Conservation (phyloP, 352 stramenopile species). For the Phytophthora constricta region DNA sequence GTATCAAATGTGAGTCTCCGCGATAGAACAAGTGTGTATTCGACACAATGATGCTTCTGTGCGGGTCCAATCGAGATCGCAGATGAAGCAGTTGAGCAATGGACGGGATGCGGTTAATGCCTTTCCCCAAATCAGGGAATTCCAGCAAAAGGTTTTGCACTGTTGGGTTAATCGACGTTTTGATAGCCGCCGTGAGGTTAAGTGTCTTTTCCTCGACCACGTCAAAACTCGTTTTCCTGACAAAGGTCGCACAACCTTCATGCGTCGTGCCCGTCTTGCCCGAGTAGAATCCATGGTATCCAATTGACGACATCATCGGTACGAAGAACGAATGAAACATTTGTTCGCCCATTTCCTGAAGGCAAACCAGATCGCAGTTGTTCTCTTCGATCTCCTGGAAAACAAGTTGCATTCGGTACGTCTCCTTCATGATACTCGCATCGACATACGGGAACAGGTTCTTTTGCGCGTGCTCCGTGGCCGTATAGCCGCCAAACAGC, state of each 20-base stretch:
- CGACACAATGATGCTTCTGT: constrained; percentile 48
- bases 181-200: constrained; percentile 45
- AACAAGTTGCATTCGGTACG: constrained; percentile 79
- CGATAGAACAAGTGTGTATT: constrained; percentile 86
- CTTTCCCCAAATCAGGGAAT: constrained; percentile 66
- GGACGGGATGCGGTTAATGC: constrained; percentile 61
- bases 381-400: constrained; percentile 75
- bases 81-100: constrained; percentile 69
- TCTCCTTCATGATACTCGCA: constrained; percentile 52
- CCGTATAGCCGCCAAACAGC: constrained; percentile 76
- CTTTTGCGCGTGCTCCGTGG: constrained; percentile 54
- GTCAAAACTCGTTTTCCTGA: constrained; percentile 49
- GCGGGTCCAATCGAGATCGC: constrained; percentile 30
- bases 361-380: constrained; percentile 66
- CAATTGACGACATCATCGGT: constrained; percentile 56
- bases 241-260: constrained; percentile 73
- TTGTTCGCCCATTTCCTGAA: constrained; percentile 77
- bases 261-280: constrained; percentile 72
- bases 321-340: constrained; percentile 65
- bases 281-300: constrained; percentile 63
- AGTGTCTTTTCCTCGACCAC: constrained; percentile 56
- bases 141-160: constrained; percentile 46
- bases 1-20: constrained; percentile 72
- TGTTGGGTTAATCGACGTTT: constrained; percentile 39
- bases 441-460: constrained; percentile 72